phyloP scores from a whole-genome alignment of 2,329 filamentous ascomycete species.

The Xylariaceae sp. region DNA sequence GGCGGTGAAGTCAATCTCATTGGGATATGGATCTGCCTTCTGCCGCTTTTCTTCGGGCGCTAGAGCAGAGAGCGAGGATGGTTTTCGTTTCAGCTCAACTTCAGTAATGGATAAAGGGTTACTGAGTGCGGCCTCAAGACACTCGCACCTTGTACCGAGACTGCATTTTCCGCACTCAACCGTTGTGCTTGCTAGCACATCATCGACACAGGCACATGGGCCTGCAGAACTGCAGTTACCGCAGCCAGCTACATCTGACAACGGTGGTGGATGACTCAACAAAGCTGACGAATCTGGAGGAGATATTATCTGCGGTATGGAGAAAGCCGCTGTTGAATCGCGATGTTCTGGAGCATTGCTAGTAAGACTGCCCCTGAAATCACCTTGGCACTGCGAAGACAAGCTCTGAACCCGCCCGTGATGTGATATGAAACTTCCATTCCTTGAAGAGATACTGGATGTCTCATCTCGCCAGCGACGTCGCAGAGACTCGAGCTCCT shows the following conservation, averaged over 20 bases:
- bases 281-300: conserved; percentile 51
- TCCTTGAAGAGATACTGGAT: conserved; percentile 35
- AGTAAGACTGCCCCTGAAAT: conserved; percentile 37
- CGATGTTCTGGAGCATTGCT: conserved; percentile 35
- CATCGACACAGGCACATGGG: conserved; percentile 64
- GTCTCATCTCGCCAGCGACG: conserved; percentile 35
- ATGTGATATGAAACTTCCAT: conserved; percentile 36
- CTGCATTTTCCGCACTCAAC: conserved; percentile 71
- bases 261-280: conserved; percentile 39
- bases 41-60: conserved; percentile 61
- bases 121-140: conserved; percentile 56
- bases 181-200: conserved; percentile 58
- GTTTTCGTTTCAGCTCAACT: conserved; percentile 57
- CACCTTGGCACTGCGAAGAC: conserved; percentile 36
- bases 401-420: conserved; percentile 30
- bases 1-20: conserved; percentile 77
- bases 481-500: conserved; percentile 38
- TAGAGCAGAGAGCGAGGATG: conserved; percentile 50
- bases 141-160: conserved; percentile 66
- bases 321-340: conserved; percentile 52
- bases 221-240: conserved; percentile 61
- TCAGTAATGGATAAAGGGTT: conserved; percentile 39
- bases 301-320: conserved; percentile 63
- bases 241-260: conserved; percentile 52
- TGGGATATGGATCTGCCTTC: conserved; percentile 54